Base-by-base conservation (phyloP, 1,284 basidiomycete species). In the Ganoderma resinaceum region DNA sequence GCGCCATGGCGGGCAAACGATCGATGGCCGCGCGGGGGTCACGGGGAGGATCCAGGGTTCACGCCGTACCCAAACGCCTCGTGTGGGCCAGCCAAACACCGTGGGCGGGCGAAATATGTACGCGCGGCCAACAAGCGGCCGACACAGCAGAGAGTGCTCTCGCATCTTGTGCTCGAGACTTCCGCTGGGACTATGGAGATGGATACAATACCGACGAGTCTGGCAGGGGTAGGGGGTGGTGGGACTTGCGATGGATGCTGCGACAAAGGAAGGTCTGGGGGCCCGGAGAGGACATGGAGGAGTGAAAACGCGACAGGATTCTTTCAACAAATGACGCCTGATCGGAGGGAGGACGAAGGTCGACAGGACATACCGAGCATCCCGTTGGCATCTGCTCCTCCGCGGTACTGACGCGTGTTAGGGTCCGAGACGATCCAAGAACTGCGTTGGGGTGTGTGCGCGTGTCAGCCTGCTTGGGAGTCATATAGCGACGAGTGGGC, bases 401-500 rank as follows among this genome's bases (percentile, higher is more conserved):
- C 29, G 29, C 29, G 29, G 29, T 31, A 4, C 52, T 3, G 29
- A 14, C 52, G 29, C 29, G 16, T 20, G 20, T 55, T 4, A 11
- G 6, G 31, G 18, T 33, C 52, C 31, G 11, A 20, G 52, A 55
- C 52, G 52, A 55, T 55, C 52, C 52, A 55, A 31, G 33, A 55
- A 29, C 12, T 55, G 52, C 18, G 12, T 29, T 11, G 11, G 29
- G 6, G 26, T 33, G 26, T 6, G 26, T 6, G 14, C 14, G 29
- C 29, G 26, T 23, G 31, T 55, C 29, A 55, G 58, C 66, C 60
- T 43, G 58, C 64, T 38, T 58, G 70, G 7, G 67, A 69, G 23
- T 67, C 60, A 58, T 57, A 72, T 33, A 72, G 64, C n/a, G 68
- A 66, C 23, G 70, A 66, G 16, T 72, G 66, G 40, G 70, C 70